These are phyloP conservation scores for Boletus subcaerulescens DNA, from an alignment of 768 basidiomycete species.

Conservation along the genomic window DNA sequence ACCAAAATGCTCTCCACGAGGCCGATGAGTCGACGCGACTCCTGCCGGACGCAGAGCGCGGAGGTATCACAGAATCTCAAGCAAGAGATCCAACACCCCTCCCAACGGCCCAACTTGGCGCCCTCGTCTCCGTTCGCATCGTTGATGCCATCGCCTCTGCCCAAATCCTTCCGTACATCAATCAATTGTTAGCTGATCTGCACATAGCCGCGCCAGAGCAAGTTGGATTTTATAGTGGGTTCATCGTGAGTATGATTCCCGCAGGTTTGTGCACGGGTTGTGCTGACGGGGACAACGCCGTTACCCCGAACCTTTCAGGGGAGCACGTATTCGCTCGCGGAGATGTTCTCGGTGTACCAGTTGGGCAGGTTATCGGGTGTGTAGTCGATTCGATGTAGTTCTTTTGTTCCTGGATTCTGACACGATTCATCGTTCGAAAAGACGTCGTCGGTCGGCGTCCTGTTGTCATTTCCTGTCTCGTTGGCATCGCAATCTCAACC, in stretches of 20 bases:
- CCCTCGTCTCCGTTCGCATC: neutral
- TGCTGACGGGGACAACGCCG: no score
- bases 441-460: slow-evolving; percentile 61
- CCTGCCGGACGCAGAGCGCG: neutral
- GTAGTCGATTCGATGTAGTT: neutral
- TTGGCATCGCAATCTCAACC: slow-evolving; percentile 51
- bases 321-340: slow-evolving; percentile 1
- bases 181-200: slow-evolving; percentile 5
- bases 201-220: slow-evolving; percentile 2
- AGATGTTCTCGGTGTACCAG: slow-evolving; percentile 6
- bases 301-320: neutral
- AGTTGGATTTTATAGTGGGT: slow-evolving; percentile 8
- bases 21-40: slow-evolving; percentile 1
- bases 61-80: neutral
- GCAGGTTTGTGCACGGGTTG: no score
- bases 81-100: neutral
- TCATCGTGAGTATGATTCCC: neutral
- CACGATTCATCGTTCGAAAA: slow-evolving; percentile 9
- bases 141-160: slow-evolving; percentile 1
- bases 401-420: neutral
- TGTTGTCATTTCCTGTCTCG: slow-evolving; percentile 51
- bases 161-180: slow-evolving; percentile 9
- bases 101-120: neutral
- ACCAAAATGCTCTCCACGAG: neutral
- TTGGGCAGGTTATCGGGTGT: slow-evolving; percentile 7